Evolutionary conservation across 2,329 filamentous ascomycete species (phyloP), one percentile per base, ranked within the genome.

Genomic region (Immersiporthe knoxdaviesiana): DNA sequence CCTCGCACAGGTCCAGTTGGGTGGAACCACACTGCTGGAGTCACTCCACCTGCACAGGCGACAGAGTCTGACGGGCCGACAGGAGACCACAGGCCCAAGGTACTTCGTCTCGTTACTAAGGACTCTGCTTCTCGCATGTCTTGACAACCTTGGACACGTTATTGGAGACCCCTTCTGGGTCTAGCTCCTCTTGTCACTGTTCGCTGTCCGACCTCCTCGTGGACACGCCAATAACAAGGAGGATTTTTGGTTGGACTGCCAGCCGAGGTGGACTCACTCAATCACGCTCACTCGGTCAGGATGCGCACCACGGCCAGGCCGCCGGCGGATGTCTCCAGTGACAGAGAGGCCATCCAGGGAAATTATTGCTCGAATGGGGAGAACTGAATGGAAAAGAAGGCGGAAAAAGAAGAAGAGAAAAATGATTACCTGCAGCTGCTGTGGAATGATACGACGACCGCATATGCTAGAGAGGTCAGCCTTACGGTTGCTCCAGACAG

Each of bases 41-140:
- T 71, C 69, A 71, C 69, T 68, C 69, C 69, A 71, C 69, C 54
- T 56, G 44, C 54, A 63, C 54, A 21, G 35, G 21, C 24, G 35
- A 65, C 63, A 44, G 59, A 2, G n/a, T n/a, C 52, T 65, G 52
- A 39, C 50, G 24, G n/a, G 35, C 59, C 35, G 35, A 47, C 35
- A 65, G 27, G 37, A 27, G 21, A 65, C 52, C 27, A 39, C 47
- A 37, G 59, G n/a, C 14, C n/a, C 24, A 50, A 50, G 24, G 52
- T 56, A 56, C 52, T 30, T 32, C 27, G 41, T n/a, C n/a, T n/a
- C 8, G 21, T 21, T 47, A 18, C 41, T n/a, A n/a, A n/a, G n/a
- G n/a, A n/a, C n/a, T n/a, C 18, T 50, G 21, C 24, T 21, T 21
- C 24, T 63, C 61, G 27, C 61, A 50, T 32, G 24, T 47, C 65